Evolutionary conservation across 2,329 filamentous ascomycete genomes (phyloP), one percentile per base, ranked within the genome.

Genomic region (Epicoccum nigrum): DNA sequence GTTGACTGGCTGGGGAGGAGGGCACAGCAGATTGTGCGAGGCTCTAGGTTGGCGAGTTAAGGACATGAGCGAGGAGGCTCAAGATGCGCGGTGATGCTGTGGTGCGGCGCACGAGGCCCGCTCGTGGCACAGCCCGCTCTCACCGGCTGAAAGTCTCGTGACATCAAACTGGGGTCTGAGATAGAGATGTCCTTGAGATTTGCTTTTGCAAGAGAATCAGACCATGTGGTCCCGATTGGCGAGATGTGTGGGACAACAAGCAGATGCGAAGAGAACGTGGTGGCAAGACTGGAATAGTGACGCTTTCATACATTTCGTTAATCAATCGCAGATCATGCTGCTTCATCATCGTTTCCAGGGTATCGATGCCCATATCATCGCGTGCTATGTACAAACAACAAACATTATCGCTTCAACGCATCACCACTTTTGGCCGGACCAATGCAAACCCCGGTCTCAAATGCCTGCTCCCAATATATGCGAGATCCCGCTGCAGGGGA

Each of bases 401-500:
- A 44, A 52, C 39, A 23, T 39, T 47, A 34, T 47, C 49, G 49
- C 44, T 49, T 43, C 49, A 38, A 44, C 30, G 49, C 44, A 44
- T 52, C 49, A 40, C 28, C 44, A 52, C 31, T 52, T 43, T 46
- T 34, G 43, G 43, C 21, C 39, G 21, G 44, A 35, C 39, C 43
- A 52, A 52, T 55, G 51, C 48, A 52, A 51, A 44, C 48, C 52
- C 51, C 49, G 34, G 25, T 30, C 47, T 30, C 25, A 35, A 35
- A 47, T 47, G 41, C 43, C 38, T 43, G 20, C 41, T n/a, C 39
- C 45, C 43, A 49, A 45, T 33, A 48, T 41, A 52, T 57, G 54
- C 53, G 44, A 41, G 58, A 60, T 57, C 45, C 55, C 45, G 52
- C 56, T 43, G 33, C 37, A 38, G 15, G 34, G 44, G 19, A 55